These are phyloP conservation scores for Trichoderma breve DNA, from an alignment of 2,329 filamentous ascomycete species.

Conservation along the genomic window DNA sequence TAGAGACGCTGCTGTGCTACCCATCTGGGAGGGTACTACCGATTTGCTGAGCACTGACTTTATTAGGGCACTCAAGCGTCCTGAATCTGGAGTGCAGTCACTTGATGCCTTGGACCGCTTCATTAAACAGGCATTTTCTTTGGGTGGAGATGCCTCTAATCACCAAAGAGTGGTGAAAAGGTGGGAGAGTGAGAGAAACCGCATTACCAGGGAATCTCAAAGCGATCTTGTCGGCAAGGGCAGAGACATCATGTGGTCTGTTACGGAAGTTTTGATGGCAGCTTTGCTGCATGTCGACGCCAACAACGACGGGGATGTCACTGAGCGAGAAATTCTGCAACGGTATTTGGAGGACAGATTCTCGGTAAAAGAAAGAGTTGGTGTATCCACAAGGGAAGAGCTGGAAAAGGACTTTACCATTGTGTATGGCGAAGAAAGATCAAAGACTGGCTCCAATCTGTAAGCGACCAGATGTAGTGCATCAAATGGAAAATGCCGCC, in stretches of 20 bases:
- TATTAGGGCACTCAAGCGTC: conserved; percentile 47
- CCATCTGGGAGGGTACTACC: conserved; percentile 72
- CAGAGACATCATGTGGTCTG: neutral
- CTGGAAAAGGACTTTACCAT: conserved; percentile 34
- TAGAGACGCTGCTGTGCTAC: conserved; percentile 61
- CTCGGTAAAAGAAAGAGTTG: conserved; percentile 21
- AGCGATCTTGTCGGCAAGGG: neutral
- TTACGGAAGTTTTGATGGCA: neutral
- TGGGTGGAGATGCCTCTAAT: conserved; percentile 25
- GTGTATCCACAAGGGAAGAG: conserved; percentile 16
- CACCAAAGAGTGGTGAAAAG: neutral
- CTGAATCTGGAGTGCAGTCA: conserved; percentile 36
- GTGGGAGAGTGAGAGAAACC: neutral
- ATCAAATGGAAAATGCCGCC: neutral
- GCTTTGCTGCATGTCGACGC: conserved; percentile 35
- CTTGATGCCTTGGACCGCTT: conserved; percentile 45
- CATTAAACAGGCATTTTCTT: conserved; percentile 29
- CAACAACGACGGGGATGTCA: conserved; percentile 35
- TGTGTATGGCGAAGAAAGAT: conserved; percentile 32
- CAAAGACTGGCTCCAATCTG: neutral
- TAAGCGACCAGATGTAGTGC: conserved; percentile 20
- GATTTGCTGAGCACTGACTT: conserved; percentile 62
- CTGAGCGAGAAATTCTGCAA: conserved; percentile 39
- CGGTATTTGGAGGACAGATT: conserved; percentile 39
- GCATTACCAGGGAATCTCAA: neutral